A percentile compares a stretch with the other conserved stretches of the same genome.
phyloP scores from a whole-genome alignment of 106 monocot genomes.

The Iris macrosiphon region DNA sequence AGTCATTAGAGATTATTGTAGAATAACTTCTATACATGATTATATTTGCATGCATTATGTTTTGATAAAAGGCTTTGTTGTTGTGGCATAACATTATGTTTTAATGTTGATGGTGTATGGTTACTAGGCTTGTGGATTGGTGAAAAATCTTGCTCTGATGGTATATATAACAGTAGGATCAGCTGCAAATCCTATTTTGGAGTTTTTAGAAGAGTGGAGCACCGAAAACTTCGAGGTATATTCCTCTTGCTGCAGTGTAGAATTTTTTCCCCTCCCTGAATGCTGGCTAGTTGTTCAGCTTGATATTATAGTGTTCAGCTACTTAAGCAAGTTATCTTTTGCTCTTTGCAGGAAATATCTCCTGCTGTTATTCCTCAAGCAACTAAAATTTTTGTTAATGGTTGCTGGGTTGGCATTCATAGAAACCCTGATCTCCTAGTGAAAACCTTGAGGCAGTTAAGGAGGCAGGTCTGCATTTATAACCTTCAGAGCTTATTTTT shows the following conservation, averaged over 20 bases:
- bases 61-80: too few relatives aligned
- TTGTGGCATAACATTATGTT: too few relatives aligned
- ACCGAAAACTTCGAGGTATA: slow-evolving; percentile 98
- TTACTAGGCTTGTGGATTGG: slow-evolving; percentile 88
- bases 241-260: background rate
- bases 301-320: background rate
- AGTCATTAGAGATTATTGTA: too few relatives aligned
- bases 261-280: background rate
- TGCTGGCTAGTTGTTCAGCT: background rate
- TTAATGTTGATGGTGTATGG: slow-evolving; percentile 5
- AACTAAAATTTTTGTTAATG: slow-evolving; percentile 98
- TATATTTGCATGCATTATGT: too few relatives aligned
- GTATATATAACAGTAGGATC: slow-evolving; percentile 99
- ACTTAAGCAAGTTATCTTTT: background rate
- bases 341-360: slow-evolving; percentile 80
- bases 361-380: slow-evolving; percentile 96
- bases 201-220: slow-evolving; percentile 96
- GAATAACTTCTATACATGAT: too few relatives aligned
- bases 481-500: background rate
- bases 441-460: slow-evolving; percentile 83
- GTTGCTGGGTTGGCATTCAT: slow-evolving; percentile 97
- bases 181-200: slow-evolving; percentile 90
- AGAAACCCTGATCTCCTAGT: slow-evolving; percentile 93
- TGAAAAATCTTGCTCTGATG: slow-evolving; percentile 97
- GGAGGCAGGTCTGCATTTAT: slow-evolving; percentile 60